Evolutionary conservation across 2,329 filamentous ascomycete species (phyloP), one percentile per base, ranked within the genome.

Genomic region (Cladosporium sp.): DNA sequence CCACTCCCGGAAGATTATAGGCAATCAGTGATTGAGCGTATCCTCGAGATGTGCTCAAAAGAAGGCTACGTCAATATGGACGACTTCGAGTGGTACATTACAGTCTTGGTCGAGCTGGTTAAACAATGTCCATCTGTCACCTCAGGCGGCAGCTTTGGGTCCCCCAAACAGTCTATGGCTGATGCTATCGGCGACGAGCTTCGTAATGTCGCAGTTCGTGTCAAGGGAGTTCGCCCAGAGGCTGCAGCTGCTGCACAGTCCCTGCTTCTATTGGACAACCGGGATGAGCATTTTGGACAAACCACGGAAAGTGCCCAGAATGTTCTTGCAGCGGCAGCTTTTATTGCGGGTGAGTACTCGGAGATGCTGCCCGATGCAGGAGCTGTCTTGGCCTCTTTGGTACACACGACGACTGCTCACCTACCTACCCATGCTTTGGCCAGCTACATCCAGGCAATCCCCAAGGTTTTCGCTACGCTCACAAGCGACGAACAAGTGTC

Each of bases 41-140:
- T 97, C 53, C 67, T 97, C 9, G 82, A 84, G 53, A 95, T 98
- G 82, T 97, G 92, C 67, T 88, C 89, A 7, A 83, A 84, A 56
- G 86, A 91, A 57, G 95, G 90, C 54, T 98, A 97, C 66, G 79
- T 80, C 33, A 88, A 90, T 62, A 76, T 98, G 41, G 73, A 78
- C 46, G 92, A 98, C 65, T 98, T 98, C 66, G 92, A 96, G 58
- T 98, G 93, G 93, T 97, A 97, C 67, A 86, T 97, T 57, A 88
- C 93, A 57, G 82, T 95, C 22, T 73, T 98, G 25, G 85, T 88
- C 4, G 89, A 95, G 64, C 78, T 98, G 12, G 82, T 96, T 35
- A 83, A 85, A 38, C 72, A 63, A 77, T 88, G 70, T 75, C 84
- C 74, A 7, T 16, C 86, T 73, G 65, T 69, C 1, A 43, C 51